phyloP scores from a whole-genome alignment of 352 stramenopile genomes.

The Globisporangium splendens region DNA sequence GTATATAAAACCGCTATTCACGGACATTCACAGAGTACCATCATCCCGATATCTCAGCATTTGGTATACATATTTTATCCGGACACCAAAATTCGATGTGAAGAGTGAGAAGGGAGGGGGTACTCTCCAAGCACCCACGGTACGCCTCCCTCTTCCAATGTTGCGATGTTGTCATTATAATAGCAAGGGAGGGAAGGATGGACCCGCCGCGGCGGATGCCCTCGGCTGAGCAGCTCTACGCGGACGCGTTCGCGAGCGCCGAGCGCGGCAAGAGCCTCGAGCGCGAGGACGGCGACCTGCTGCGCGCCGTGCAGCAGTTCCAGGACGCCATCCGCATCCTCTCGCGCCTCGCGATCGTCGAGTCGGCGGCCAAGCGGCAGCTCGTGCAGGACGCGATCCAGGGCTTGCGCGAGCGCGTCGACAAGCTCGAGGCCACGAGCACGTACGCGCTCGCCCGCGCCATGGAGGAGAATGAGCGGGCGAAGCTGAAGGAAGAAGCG shows the following conservation, averaged over 20 bases:
- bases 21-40: too few relatives aligned
- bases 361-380: slow-evolving; percentile 66
- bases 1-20: too few relatives aligned
- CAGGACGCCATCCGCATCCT: slow-evolving; percentile 57
- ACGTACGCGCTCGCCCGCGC: slow-evolving; percentile 28
- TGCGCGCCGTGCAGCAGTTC: slow-evolving; percentile 40
- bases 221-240: slow-evolving; percentile 55
- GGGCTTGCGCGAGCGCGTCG: slow-evolving; percentile 47
- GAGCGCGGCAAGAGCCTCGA: slow-evolving; percentile 40
- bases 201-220: slow-evolving; percentile 12
- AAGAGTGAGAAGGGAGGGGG: too few relatives aligned
- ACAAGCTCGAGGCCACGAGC: slow-evolving; percentile 29
- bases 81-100: too few relatives aligned
- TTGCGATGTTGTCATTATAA: too few relatives aligned
- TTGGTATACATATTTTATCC: too few relatives aligned
- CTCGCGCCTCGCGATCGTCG: slow-evolving; percentile 62
- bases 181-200: not conserved
- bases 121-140: too few relatives aligned
- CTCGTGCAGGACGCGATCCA: slow-evolving; percentile 50
- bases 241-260: slow-evolving; percentile 52
- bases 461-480: slow-evolving; percentile 35
- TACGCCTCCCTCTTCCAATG: too few relatives aligned
- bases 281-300: not conserved
- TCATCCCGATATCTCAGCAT: too few relatives aligned
- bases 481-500: slow-evolving; percentile 17